Evolutionary conservation across 2,329 filamentous ascomycete species (phyloP).

Genomic region (Diplodia corticola): DNA sequence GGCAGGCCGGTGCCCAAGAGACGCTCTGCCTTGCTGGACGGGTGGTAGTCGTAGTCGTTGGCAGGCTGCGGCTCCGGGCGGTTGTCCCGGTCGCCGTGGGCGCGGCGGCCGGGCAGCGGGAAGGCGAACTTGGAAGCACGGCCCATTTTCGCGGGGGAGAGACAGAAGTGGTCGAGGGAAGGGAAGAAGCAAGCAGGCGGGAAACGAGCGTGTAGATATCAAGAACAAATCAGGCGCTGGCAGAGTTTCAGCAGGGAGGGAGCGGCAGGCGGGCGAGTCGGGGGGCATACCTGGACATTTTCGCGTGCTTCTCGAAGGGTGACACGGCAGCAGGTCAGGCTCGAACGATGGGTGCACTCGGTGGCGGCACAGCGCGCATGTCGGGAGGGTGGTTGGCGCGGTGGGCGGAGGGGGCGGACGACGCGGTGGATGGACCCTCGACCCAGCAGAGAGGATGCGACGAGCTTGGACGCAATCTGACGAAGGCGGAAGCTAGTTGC

Average conservation of each 20-base stretch:
- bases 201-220: slow-evolving; percentile 20
- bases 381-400: not conserved
- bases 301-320: slow-evolving; percentile 16
- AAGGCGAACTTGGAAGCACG: slow-evolving; percentile 38
- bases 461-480: slow-evolving; percentile 14
- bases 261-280: slow-evolving; percentile 2
- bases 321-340: slow-evolving; percentile 1
- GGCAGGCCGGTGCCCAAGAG: slow-evolving; percentile 39
- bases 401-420: not conserved
- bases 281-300: slow-evolving; percentile 1
- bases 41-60: not conserved
- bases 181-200: slow-evolving; percentile 8
- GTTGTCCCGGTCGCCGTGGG: slow-evolving; percentile 28
- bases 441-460: slow-evolving; percentile 19
- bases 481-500: slow-evolving; percentile 5
- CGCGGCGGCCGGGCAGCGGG: slow-evolving; percentile 37
- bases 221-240: slow-evolving; percentile 11
- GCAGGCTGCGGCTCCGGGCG: not conserved
- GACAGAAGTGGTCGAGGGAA: not conserved
- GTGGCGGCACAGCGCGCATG: slow-evolving; percentile 3
- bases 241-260: slow-evolving; percentile 9
- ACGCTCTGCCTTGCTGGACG: slow-evolving; percentile 38
- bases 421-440: not conserved
- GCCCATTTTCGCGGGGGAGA: slow-evolving; percentile 13
- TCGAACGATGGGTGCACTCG: not conserved